Percentiles rank a stretch among this genome's conserved stretches.
Evolutionary conservation across 257 asterid species (phyloP).

Genomic region (Nicotiana undulata): DNA sequence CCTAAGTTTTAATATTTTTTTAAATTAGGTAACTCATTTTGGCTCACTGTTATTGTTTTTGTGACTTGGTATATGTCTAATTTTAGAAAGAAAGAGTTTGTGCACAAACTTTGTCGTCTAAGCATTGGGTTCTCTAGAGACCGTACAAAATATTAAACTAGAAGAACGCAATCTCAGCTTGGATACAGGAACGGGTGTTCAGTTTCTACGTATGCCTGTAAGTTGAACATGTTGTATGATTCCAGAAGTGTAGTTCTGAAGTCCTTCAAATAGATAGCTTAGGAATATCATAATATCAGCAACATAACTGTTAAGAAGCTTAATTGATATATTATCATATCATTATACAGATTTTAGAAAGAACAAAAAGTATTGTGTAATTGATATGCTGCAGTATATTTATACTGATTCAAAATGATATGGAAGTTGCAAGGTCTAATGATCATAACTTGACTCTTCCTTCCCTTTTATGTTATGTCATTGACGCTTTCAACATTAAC

Average conservation of each 20-base stretch:
- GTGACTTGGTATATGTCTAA: too few relatives aligned
- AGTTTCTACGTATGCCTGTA: slow-evolving; percentile 38
- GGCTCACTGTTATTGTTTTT: too few relatives aligned
- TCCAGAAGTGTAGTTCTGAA: slow-evolving; percentile 86
- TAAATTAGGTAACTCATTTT: too few relatives aligned
- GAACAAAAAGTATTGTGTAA: not conserved
- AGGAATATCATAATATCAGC: too few relatives aligned
- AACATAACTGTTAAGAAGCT: too few relatives aligned
- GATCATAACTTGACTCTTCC: not conserved
- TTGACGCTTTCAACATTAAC: not conserved
- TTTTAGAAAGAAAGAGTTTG: too few relatives aligned
- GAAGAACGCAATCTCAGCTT: not conserved
- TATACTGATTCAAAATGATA: not conserved
- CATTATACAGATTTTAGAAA: not conserved
- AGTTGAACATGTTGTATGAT: slow-evolving; percentile 89
- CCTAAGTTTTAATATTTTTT: too few relatives aligned
- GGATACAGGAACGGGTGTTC: not conserved
- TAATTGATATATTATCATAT: too few relatives aligned
- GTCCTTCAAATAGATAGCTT: slow-evolving; percentile 25
- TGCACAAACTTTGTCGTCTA: too few relatives aligned
- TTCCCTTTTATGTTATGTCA: not conserved
- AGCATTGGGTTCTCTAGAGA: not conserved
- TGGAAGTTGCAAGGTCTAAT: not conserved
- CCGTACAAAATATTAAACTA: not conserved
- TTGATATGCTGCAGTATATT: not conserved